Evolutionary conservation across 2,329 filamentous ascomycete genomes (phyloP), one percentile per base, ranked within the genome.

Genomic region (Xylariaceae sp.): DNA sequence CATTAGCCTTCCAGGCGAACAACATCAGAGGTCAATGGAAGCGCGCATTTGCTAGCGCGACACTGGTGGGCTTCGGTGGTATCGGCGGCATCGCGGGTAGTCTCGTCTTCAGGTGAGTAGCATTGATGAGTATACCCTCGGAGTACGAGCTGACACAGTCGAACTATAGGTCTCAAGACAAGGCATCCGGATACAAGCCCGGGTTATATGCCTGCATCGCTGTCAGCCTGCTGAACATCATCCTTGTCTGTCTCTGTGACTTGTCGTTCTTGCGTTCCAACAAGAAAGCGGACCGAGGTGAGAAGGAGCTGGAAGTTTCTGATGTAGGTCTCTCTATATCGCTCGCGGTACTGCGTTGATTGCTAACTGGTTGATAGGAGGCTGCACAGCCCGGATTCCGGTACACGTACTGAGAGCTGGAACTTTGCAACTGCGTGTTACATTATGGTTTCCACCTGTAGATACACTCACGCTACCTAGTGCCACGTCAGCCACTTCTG

Each of bases 21-120:
- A 95, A 95, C 70, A 87, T 95, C 64, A 84, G 88, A 48, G 90
- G 89, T 0, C 89, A 94, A 72, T 95, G 89, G 89, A 95, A 93
- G 74, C 83, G 90, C 44, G 89, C 89, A 1, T 86, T 94, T 60
- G 86, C 83, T 67, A 88, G 83, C 53, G 88, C 89, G 2, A 87
- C 85, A 0, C 78, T 93, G 2, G 87, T 94, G 3, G 87, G 86
- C 1, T 83, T 88, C 45, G 89, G 89, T 7, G 89, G 88, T 2
- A 75, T 95, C 22, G 90, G 90, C 36, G 89, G 90, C 33, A 94
- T 94, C 57, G 81, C 82, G 1, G 88, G 88, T 22, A 83, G 81
- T 59, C 74, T 90, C 51, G 84, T 93, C 11, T 94, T 93, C 71
- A 78, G 84, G 60, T 66, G 50, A 53, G 50, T 36, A 10, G 5